phyloP scores from a whole-genome alignment of 345 rosid species.

The Linum lewisii region DNA sequence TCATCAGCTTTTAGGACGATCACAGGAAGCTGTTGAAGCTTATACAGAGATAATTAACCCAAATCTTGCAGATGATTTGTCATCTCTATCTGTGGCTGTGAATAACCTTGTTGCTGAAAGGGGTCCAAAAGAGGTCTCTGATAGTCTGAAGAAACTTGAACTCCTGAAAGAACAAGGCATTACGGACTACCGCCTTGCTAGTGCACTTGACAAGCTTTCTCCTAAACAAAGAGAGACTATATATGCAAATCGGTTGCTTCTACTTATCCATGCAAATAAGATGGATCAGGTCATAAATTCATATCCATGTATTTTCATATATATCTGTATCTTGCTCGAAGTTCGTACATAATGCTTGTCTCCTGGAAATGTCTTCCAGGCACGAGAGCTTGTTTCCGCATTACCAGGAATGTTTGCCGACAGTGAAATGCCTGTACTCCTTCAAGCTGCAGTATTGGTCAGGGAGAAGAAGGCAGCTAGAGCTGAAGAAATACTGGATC shows the following conservation, averaged over 20 bases:
- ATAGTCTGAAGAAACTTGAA: constrained; percentile 80
- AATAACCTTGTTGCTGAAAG: constrained; percentile 72
- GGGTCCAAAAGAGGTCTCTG: constrained; percentile 74
- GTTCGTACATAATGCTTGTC: background rate
- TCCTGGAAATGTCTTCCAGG: constrained; percentile 37
- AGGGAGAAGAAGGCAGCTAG: constrained; percentile 77
- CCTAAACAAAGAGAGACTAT: constrained; percentile 65
- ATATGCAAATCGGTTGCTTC: constrained; percentile 68
- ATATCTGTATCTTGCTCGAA: background rate
- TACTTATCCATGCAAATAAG: constrained; percentile 92
- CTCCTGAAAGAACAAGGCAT: constrained; percentile 59
- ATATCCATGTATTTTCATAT: constrained; percentile 6
- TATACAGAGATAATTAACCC: constrained; percentile 52
- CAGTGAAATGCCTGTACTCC: constrained; percentile 55
- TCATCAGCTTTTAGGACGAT: constrained; percentile 64
- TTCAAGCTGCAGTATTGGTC: constrained; percentile 82
- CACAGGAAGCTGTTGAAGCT: constrained; percentile 49
- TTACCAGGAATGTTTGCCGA: constrained; percentile 56
- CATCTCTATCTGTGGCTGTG: constrained; percentile 76
- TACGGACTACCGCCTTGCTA: constrained; percentile 52
- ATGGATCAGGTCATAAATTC: constrained; percentile 63
- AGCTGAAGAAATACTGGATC: constrained; percentile 78
- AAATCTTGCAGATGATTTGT: constrained; percentile 62
- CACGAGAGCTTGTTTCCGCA: constrained; percentile 68
- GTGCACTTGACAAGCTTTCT: constrained; percentile 68